A percentile compares a stretch with the other conserved stretches of the same genome.
Conservation (phyloP, 495 filamentous ascomycete genomes). For the Cladorrhinum samala region DNA sequence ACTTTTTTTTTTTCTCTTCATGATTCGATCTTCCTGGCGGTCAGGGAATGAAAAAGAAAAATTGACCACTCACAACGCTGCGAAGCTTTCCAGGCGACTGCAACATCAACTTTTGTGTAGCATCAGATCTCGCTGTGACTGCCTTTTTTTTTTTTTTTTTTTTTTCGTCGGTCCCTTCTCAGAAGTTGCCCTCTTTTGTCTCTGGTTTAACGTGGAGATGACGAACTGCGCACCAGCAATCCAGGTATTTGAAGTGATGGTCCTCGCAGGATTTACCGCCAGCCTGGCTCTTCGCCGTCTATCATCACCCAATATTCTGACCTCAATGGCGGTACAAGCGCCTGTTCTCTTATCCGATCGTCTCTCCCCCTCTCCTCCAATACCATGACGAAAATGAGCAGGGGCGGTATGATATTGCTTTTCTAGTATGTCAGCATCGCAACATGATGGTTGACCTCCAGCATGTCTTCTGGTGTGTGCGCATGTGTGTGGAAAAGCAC, state of each 20-base stretch:
- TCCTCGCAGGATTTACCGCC: background rate
- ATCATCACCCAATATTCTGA: background rate
- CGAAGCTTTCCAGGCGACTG: too few species aligned
- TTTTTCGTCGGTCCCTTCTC: too few species aligned
- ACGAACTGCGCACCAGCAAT: background rate
- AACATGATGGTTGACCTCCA: background rate
- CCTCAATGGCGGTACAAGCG: background rate
- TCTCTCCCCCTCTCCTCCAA: too few species aligned
- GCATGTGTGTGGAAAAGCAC: background rate
- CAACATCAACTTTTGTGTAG: too few species aligned
- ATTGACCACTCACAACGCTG: too few species aligned
- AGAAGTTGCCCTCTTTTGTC: background rate
- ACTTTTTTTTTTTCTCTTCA: too few species aligned
- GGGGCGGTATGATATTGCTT: background rate
- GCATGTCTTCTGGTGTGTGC: background rate
- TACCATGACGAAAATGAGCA: background rate
- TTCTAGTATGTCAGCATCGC: too few species aligned
- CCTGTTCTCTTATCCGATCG: background rate
- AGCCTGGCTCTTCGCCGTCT: background rate
- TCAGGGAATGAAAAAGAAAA: too few species aligned
- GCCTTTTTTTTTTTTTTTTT: too few species aligned
- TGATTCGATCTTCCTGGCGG: too few species aligned
- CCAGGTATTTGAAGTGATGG: too few species aligned
- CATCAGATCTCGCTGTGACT: too few species aligned
- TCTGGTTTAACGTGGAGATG: background rate